Evolutionary conservation across 495 filamentous ascomycete genomes (phyloP), one percentile per base, ranked within the genome.

Genomic region (Neurospora sp.): DNA sequence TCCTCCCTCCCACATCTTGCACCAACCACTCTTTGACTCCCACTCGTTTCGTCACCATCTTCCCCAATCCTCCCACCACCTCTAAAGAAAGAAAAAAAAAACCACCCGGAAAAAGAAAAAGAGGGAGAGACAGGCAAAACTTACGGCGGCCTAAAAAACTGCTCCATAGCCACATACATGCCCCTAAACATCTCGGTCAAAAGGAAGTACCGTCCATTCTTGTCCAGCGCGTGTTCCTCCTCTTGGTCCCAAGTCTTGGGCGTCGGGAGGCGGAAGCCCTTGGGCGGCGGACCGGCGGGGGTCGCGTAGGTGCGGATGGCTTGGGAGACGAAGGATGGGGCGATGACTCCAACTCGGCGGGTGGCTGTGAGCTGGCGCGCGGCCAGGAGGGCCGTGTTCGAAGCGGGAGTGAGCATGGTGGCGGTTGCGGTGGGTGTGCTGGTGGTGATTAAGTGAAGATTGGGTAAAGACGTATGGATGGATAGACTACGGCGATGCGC

Each of bases 121-220:
- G 48, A 70, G 37, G 7, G 9, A 45, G 9, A 22, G n/a, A 48
- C 0, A 27, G 22, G 31, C 48, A 7, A 27, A 8, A 94, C 93
- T 89, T 83, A 97, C 92, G 96, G 96, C 81, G 96, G 92, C 80
- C 96, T 85, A 86, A 99, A 99, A 88, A 91, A 99, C 85, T 99
- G 95, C 88, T 99, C 96, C 82, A 99, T 79, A 81, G 96, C 90
- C 70, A 98, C 92, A 79, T 97, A 98, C 96, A 99, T 98, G 81
- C 96, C 96, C 77, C 96, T 89, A 80, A 93, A 83, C 90, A 99
- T 96, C 87, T 99, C 96, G 7, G 92, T 91, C 86, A 98, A 80
- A 74, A 98, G 87, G 82, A 98, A 97, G 85, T 94, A 97, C 79
- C 92, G 92, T 69, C 90, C 92, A n/a, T 92, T 90, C 82, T 91